These are phyloP conservation scores for Yamagishiella unicocca DNA, from an alignment of 139 green algal species.

Conservation along the genomic window DNA sequence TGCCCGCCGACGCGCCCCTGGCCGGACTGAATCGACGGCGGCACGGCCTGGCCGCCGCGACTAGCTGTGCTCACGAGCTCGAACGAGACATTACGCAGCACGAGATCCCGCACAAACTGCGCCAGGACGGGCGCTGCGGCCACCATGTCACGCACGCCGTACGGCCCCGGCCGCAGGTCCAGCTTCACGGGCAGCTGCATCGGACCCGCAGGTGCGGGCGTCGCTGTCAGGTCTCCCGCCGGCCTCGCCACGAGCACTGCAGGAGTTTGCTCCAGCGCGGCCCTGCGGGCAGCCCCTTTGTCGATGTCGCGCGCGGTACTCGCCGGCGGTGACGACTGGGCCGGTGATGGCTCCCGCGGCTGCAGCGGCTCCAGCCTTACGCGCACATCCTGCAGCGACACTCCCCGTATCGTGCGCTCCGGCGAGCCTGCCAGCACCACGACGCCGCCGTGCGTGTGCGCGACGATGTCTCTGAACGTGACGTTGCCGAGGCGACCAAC, in stretches of 20 bases:
- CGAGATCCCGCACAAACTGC: background rate
- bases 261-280: no score
- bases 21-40: no score
- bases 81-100: background rate
- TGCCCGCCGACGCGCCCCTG: no score
- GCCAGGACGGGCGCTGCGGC: background rate
- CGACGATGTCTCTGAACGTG: background rate
- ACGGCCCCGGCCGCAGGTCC: slow-evolving; percentile 28
- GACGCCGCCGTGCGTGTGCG: background rate
- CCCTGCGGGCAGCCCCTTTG: no score
- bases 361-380: background rate
- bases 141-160: background rate
- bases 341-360: no score
- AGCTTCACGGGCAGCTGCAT: slow-evolving; percentile 18
- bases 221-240: no score
- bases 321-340: no score
- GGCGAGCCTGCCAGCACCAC: slow-evolving; percentile 16
- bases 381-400: background rate
- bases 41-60: background rate
- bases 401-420: background rate
- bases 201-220: background rate
- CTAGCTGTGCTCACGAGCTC: background rate
- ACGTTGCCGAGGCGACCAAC: background rate
- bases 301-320: no score
- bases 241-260: no score